A percentile compares a stretch with the other conserved stretches of the same genome.
phyloP scores from a whole-genome alignment of 805 yeast genomes.

The Myxozyma neglecta region DNA sequence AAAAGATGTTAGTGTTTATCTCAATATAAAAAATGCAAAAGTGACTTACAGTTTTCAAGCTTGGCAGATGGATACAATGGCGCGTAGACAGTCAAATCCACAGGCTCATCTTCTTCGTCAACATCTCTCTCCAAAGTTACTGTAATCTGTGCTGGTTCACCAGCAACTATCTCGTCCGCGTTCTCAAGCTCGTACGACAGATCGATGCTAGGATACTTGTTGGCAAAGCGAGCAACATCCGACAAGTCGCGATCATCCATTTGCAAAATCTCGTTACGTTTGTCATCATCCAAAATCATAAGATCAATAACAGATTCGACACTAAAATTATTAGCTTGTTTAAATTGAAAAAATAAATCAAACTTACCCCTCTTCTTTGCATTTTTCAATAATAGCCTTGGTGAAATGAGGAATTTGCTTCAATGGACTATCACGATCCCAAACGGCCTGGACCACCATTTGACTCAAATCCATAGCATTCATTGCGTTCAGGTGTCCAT shows the following conservation, averaged over 20 bases:
- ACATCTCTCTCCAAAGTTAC: conserved; percentile 43
- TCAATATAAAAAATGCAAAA: conserved; percentile 6
- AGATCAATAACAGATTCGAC: conserved; percentile 79
- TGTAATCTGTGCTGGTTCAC: conserved; percentile 50
- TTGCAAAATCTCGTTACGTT: conserved; percentile 58
- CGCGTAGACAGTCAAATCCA: conserved; percentile 58
- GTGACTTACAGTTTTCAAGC: conserved; percentile 49
- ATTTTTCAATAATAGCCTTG: conserved; percentile 51
- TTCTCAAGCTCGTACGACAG: conserved; percentile 52
- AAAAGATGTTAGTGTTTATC: conserved; percentile 31
- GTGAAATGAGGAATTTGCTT: conserved; percentile 76
- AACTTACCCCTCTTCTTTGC: conserved; percentile 44
- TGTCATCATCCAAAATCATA: conserved; percentile 70
- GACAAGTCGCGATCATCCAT: conserved; percentile 51
- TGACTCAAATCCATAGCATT: conserved; percentile 85
- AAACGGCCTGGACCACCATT: conserved; percentile 81
- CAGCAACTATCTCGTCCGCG: conserved; percentile 46
- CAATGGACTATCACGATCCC: conserved; percentile 77
- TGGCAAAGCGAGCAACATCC: conserved; percentile 82
- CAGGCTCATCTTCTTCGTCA: conserved; percentile 70
- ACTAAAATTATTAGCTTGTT: conserved; percentile 35
- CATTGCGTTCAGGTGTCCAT: conserved; percentile 75
- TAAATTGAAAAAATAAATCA: neutral
- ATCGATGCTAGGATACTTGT: conserved; percentile 85
- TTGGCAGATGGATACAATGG: conserved; percentile 61